phyloP scores from a whole-genome alignment of 2,329 filamentous ascomycete species.

The Fusarium beomiforme region DNA sequence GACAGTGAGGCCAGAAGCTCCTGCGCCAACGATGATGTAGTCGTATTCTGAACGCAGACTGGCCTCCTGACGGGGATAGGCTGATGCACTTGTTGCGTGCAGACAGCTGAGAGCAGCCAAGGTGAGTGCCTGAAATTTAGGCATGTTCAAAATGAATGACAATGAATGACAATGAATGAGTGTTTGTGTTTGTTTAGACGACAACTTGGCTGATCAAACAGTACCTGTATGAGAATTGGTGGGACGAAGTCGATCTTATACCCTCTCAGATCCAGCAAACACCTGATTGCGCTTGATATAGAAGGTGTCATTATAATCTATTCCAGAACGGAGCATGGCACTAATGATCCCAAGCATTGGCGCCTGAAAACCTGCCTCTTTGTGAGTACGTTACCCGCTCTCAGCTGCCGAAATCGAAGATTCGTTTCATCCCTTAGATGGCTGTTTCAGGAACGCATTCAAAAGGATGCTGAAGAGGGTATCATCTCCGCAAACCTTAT shows the following conservation, averaged over 20 bases:
- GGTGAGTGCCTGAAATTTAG: not conserved
- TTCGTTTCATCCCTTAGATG: not conserved
- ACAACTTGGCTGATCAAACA: not conserved
- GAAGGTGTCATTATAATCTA: not conserved
- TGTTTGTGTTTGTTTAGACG: not conserved
- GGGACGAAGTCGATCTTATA: slow-evolving; percentile 2
- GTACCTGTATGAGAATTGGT: not conserved
- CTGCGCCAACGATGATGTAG: slow-evolving; percentile 34
- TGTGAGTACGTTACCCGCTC: not conserved
- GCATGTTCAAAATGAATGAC: not conserved
- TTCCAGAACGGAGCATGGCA: not conserved
- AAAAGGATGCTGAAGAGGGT: slow-evolving; percentile 3
- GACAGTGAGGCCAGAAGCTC: slow-evolving; percentile 34
- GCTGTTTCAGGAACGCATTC: slow-evolving; percentile 15
- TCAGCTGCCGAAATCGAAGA: slow-evolving; percentile 7
- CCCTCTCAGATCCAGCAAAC: not conserved
- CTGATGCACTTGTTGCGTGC: not conserved
- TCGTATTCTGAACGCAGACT: slow-evolving; percentile 26
- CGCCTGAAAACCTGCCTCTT: not conserved
- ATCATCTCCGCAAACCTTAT: slow-evolving; percentile 17
- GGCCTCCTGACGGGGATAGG: not conserved
- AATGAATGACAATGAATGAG: not conserved
- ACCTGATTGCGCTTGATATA: not conserved
- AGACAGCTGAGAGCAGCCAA: slow-evolving; percentile 3
- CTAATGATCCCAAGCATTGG: not conserved